Conservation (phyloP, 2,329 filamentous ascomycete species). For the Alternaria dauci region DNA sequence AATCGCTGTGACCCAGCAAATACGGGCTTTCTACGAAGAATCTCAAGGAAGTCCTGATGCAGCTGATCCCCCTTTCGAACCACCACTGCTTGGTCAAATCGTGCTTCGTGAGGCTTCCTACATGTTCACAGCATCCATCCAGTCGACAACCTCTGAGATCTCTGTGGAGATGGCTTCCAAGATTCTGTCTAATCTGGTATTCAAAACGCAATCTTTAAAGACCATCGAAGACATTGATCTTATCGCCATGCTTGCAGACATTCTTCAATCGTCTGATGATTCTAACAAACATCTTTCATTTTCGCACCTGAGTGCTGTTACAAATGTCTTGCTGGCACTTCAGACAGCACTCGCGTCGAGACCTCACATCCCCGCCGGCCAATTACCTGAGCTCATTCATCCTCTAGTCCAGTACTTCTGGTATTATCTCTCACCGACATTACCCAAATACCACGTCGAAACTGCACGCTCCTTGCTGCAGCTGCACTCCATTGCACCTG, state of each 20-base stretch:
- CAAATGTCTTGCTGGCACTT: constrained; percentile 44
- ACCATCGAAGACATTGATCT: constrained; percentile 40
- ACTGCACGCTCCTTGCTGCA: constrained; percentile 87
- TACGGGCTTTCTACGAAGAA: constrained; percentile 48
- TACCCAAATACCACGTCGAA: constrained; percentile 94
- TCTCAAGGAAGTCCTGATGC: constrained; percentile 47
- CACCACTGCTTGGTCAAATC: constrained; percentile 37
- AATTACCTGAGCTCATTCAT: constrained; percentile 70
- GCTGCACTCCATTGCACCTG: constrained; percentile 75
- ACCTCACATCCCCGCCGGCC: constrained; percentile 46
- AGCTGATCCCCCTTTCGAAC: constrained; percentile 38
- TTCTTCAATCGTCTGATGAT: constrained; percentile 22
- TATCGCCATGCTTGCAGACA: constrained; percentile 33
- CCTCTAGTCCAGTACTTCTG: constrained; percentile 77
- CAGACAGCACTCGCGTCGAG: constrained; percentile 37
- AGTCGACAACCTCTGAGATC: constrained; percentile 11
- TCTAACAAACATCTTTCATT: constrained; percentile 31
- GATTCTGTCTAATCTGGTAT: constrained; percentile 45
- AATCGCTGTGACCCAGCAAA: constrained; percentile 26
- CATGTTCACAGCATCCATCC: constrained; percentile 38
- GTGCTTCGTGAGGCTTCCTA: constrained; percentile 42
- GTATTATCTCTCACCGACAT: constrained; percentile 79
- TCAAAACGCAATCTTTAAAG: constrained; percentile 39
- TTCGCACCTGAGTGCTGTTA: constrained; percentile 42
- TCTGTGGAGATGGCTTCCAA: constrained; percentile 43